These are phyloP conservation scores for Microbotryum saponariae DNA, from an alignment of 1,284 basidiomycete species.

Conservation along the genomic window DNA sequence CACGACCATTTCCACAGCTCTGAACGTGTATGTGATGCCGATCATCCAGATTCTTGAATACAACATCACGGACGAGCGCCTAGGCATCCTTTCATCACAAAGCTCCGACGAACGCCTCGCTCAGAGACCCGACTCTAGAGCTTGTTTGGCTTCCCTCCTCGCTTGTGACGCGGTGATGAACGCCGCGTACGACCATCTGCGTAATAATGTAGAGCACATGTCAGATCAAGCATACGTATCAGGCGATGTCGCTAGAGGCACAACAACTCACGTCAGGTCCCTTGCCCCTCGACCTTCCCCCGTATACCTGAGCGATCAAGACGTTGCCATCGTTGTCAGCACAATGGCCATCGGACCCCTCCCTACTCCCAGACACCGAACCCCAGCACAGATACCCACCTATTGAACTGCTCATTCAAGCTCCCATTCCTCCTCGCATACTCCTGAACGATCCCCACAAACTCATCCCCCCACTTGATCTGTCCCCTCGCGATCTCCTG, in stretches of 20 bases:
- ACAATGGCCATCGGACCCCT: constrained; percentile 23
- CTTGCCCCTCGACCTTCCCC: constrained; percentile 23
- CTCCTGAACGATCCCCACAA: constrained; percentile 36
- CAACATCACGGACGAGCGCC: too few species aligned
- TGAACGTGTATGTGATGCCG: too few species aligned
- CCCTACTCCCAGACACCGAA: background rate
- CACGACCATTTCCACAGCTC: too few species aligned
- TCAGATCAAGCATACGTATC: background rate
- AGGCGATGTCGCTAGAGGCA: background rate
- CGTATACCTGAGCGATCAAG: constrained; percentile 6
- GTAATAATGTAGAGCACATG: too few species aligned
- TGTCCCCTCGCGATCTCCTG: constrained; percentile 31
- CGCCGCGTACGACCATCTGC: constrained; percentile 28
- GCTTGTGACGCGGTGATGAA: constrained; percentile 13
- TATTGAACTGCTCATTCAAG: constrained; percentile 45
- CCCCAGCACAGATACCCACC: constrained; percentile 32
- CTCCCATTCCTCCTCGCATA: constrained; percentile 36
- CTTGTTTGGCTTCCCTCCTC: background rate
- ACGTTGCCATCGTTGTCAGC: background rate
- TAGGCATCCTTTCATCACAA: too few species aligned
- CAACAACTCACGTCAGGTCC: constrained; percentile 22
- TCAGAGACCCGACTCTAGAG: background rate
- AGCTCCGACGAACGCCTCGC: too few species aligned
- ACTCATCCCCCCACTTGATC: constrained; percentile 39
- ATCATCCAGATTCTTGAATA: too few species aligned